Conservation (phyloP, 495 filamentous ascomycete genomes). For the Aspergillus diversus region DNA sequence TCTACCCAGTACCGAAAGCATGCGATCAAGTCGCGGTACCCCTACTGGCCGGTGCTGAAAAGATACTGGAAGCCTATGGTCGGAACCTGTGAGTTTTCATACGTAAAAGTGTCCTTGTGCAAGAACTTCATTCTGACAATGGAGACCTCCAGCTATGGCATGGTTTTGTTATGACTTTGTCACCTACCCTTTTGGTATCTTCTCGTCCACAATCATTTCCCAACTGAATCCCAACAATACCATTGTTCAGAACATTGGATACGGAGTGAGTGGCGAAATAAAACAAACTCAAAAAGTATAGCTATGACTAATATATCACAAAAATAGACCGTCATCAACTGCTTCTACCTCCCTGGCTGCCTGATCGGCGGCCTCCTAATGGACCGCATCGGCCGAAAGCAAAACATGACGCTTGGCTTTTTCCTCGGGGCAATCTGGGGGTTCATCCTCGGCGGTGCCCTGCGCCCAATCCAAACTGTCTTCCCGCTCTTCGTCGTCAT, state of each 20-base stretch:
- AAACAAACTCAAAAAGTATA: background rate
- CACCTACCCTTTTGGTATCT: slow-evolving; percentile 45
- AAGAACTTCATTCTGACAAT: too few species aligned
- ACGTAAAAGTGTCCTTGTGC: background rate
- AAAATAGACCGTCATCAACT: slow-evolving; percentile 47
- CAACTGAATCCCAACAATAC: slow-evolving; percentile 44
- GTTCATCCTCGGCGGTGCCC: slow-evolving; percentile 51
- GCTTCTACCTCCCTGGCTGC: slow-evolving; percentile 52
- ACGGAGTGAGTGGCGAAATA: slow-evolving; percentile 27
- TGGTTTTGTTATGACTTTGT: slow-evolving; percentile 51
- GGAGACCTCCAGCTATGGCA: slow-evolving; percentile 27
- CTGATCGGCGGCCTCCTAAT: slow-evolving; percentile 51
- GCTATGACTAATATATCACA: background rate
- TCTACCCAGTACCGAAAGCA: slow-evolving; percentile 42
- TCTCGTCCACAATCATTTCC: slow-evolving; percentile 41
- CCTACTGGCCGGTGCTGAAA: slow-evolving; percentile 37
- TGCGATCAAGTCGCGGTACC: slow-evolving; percentile 39
- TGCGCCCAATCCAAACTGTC: slow-evolving; percentile 43
- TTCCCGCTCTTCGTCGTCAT: slow-evolving; percentile 56
- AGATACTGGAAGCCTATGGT: slow-evolving; percentile 47
- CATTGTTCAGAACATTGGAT: slow-evolving; percentile 49
- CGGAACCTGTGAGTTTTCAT: slow-evolving; percentile 36
- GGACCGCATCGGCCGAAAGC: slow-evolving; percentile 53
- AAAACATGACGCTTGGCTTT: slow-evolving; percentile 51
- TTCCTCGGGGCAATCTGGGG: slow-evolving; percentile 44